phyloP scores from a whole-genome alignment of 164 flowering plant genomes.

The Cinnamomum micranthum region DNA sequence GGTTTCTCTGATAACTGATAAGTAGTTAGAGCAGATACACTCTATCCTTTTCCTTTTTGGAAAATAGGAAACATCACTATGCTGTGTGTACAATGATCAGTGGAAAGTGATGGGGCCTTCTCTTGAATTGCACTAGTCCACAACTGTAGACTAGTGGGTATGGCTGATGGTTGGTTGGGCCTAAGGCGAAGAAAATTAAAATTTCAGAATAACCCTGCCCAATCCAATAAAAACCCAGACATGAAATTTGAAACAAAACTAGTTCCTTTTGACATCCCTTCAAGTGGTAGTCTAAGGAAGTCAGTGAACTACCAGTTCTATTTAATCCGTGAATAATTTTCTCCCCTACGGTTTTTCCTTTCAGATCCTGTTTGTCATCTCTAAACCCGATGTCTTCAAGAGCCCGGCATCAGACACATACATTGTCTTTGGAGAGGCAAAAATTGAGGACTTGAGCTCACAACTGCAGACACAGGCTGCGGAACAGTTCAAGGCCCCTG shows the following conservation, averaged over 20 bases:
- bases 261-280: background rate
- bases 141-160: too few relatives aligned
- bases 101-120: too few relatives aligned
- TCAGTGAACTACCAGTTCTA: too few relatives aligned
- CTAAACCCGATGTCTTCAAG: constrained; percentile 39
- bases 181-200: too few relatives aligned
- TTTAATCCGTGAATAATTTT: background rate
- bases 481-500: constrained; percentile 37
- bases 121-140: too few relatives aligned
- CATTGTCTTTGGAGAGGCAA: constrained; percentile 35
- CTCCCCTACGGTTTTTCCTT: background rate
- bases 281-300: background rate
- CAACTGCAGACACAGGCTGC: constrained; percentile 42
- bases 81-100: background rate
- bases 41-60: too few relatives aligned
- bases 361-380: constrained; percentile 37
- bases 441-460: constrained; percentile 41
- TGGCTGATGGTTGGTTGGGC: too few relatives aligned
- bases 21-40: background rate
- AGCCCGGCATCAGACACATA: constrained; percentile 37
- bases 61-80: too few relatives aligned
- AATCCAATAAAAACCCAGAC: too few relatives aligned
- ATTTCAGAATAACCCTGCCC: too few relatives aligned
- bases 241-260: too few relatives aligned
- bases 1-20: background rate